These are phyloP conservation scores for Corymbia calophylla DNA, from an alignment of 441 rosid genomes.

Conservation along the genomic window DNA sequence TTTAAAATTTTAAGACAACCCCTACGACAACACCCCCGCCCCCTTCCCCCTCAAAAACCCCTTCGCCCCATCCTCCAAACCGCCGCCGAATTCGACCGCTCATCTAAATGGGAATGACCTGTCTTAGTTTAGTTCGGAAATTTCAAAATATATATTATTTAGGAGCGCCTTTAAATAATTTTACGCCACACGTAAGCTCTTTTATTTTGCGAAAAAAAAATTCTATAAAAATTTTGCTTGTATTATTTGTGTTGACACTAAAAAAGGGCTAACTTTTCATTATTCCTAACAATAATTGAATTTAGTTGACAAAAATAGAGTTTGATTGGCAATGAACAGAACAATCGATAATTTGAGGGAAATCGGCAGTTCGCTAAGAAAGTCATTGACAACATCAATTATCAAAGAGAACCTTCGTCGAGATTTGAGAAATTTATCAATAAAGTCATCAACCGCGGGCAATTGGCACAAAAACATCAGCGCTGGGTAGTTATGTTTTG, in stretches of 20 bases:
- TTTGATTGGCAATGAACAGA: accelerated
- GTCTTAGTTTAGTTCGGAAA: background rate
- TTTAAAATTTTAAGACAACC: background rate
- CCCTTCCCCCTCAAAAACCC: too few relatives aligned
- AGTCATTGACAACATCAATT: too few relatives aligned
- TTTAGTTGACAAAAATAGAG: background rate
- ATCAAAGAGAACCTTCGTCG: accelerated
- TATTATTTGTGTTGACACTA: background rate
- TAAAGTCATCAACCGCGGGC: background rate
- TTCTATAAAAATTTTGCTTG: background rate
- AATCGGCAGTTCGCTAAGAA: accelerated
- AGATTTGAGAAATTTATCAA: background rate
- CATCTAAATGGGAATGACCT: background rate
- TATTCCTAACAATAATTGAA: too few relatives aligned
- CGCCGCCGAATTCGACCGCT: background rate
- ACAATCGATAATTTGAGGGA: background rate
- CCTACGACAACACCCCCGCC: background rate
- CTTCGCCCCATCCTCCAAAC: background rate
- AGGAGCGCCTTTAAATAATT: background rate
- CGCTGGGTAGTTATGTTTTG: background rate
- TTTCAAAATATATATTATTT: background rate
- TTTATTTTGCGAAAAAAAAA: background rate
- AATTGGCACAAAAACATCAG: too few relatives aligned
- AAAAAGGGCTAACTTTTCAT: too few relatives aligned
- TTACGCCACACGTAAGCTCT: background rate